Conservation (phyloP, 768 basidiomycete genomes). For the Multifurca ochricompacta region DNA sequence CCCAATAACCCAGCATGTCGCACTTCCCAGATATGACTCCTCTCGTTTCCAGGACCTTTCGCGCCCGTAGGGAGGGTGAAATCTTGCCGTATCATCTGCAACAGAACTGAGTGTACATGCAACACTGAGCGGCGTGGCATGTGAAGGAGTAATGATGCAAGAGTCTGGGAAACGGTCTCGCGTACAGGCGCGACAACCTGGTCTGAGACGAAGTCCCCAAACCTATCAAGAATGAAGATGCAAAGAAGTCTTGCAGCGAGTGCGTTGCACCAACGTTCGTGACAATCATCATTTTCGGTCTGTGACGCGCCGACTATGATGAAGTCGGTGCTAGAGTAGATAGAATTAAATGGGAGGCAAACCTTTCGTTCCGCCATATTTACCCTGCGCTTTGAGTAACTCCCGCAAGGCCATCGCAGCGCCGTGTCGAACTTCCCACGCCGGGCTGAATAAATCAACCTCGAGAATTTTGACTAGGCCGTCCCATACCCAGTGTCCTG, state of each 20-base stretch:
- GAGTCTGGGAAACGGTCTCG: conserved; percentile 90
- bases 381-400: conserved; percentile 75
- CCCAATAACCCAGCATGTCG: conserved; percentile 96
- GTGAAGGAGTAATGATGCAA: conserved; percentile 81
- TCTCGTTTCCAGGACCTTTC: conserved; percentile 28
- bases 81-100: conserved; percentile 92
- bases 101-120: conserved; percentile 74
- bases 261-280: conserved; percentile 87
- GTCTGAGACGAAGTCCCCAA: conserved; percentile 95
- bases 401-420: conserved; percentile 88
- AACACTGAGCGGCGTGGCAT: conserved; percentile 76
- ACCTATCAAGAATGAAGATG: conserved; percentile 92
- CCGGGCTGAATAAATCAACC: conserved; percentile 73
- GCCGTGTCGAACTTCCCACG: conserved; percentile 94
- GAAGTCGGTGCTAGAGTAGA: not conserved
- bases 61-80: conserved; percentile 40
- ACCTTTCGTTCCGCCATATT: conserved; percentile 79
- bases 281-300: conserved; percentile 55
- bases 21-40: conserved; percentile 86
- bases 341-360: not conserved
- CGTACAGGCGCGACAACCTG: conserved; percentile 97
- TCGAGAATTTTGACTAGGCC: conserved; percentile 72
- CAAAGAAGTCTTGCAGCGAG: conserved; percentile 79
- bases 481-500: conserved; percentile 82
- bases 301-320: conserved; percentile 40